phyloP scores from a whole-genome alignment of 1,284 basidiomycete species.

The Austroboletus niveus region DNA sequence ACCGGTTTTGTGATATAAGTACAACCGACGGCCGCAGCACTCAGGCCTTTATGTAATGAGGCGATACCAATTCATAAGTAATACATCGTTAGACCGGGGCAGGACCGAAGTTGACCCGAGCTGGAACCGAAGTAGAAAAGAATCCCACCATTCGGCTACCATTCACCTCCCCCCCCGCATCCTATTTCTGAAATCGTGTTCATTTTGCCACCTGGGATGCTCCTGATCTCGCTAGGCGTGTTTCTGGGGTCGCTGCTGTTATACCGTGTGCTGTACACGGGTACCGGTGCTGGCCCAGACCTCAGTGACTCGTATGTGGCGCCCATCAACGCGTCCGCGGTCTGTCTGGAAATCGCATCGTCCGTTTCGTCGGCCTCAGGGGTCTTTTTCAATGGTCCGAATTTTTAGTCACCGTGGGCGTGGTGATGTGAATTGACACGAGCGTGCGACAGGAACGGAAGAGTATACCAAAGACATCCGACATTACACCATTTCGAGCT shows the following conservation, averaged over 20 bases:
- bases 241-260: conserved; percentile 11
- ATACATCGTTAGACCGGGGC: too few species aligned
- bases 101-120: too few species aligned
- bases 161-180: neutral
- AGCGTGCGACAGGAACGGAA: too few species aligned
- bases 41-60: too few species aligned
- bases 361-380: conserved; percentile 29
- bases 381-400: conserved; percentile 35
- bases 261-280: neutral
- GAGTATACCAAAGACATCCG: too few species aligned
- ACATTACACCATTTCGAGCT: neutral
- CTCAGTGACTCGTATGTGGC: neutral
- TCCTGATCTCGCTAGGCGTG: conserved; percentile 5
- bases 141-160: too few species aligned
- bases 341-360: conserved; percentile 24
- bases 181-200: conserved; percentile 1
- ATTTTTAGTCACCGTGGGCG: neutral
- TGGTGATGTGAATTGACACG: neutral
- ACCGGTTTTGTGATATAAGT: too few species aligned
- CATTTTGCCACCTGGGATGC: conserved; percentile 1
- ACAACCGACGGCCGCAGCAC: too few species aligned
- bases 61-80: too few species aligned
- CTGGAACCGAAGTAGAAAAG: too few species aligned
- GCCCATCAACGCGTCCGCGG: conserved; percentile 8
- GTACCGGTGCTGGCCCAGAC: neutral